Conservation (phyloP, 352 stramenopile species). For the Phytophthora ohioensis region DNA sequence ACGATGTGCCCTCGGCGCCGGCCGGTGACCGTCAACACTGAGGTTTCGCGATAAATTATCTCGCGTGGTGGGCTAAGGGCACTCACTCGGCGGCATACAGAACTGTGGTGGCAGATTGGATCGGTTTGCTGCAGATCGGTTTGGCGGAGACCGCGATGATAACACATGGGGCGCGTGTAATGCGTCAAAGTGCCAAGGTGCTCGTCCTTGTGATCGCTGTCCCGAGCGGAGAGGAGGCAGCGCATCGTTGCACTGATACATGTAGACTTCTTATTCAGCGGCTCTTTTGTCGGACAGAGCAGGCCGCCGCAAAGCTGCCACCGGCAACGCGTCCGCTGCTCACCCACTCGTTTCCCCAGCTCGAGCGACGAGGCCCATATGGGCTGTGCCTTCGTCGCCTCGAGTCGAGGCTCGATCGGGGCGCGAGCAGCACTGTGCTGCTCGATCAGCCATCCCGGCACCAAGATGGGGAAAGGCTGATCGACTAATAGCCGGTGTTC, state of each 20-base stretch:
- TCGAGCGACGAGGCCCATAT: conserved; percentile 18
- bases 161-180: conserved; percentile 39
- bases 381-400: conserved; percentile 20
- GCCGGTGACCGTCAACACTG: background rate
- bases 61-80: conserved; percentile 1
- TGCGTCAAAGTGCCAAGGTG: conserved; percentile 30
- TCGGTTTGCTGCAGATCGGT: conserved; percentile 16
- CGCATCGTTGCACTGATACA: conserved; percentile 14
- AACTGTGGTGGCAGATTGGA: background rate
- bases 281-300: conserved; percentile 18
- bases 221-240: conserved; percentile 9
- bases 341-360: conserved; percentile 42
- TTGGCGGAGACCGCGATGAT: conserved; percentile 18
- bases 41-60: conserved; percentile 31
- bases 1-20: background rate
- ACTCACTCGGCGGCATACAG: background rate
- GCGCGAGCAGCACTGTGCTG: background rate
- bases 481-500: conserved; percentile 37
- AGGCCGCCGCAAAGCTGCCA: background rate
- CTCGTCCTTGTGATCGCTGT: conserved; percentile 40
- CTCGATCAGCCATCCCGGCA: conserved; percentile 27
- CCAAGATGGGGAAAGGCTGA: conserved; percentile 37
- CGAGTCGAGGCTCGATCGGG: background rate
- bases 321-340: conserved; percentile 17
- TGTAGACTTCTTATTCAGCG: conserved; percentile 35